phyloP scores from a whole-genome alignment of 495 filamentous ascomycete species.

The Penicillium lividum region DNA sequence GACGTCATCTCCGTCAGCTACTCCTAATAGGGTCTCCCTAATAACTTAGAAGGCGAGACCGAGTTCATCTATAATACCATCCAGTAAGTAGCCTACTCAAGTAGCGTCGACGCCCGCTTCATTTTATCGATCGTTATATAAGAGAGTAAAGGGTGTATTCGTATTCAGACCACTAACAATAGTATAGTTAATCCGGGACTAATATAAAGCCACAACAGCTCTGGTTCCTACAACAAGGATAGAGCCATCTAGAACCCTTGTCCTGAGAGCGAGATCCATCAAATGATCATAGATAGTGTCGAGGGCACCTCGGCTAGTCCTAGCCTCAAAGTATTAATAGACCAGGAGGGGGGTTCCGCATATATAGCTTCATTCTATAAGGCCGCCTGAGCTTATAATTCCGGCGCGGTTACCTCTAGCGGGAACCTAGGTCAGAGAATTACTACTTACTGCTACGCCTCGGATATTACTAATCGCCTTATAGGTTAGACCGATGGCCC shows the following conservation, averaged over 20 bases:
- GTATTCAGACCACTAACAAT: conserved; percentile 47
- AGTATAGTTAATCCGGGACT: conserved; percentile 52
- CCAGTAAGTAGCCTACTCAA: conserved; percentile 32
- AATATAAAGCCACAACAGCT: conserved; percentile 55
- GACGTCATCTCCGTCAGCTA: conserved; percentile 44
- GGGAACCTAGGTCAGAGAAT: conserved; percentile 50
- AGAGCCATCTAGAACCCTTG: conserved; percentile 42
- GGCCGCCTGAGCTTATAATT: conserved; percentile 59
- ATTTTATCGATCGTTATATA: conserved; percentile 62
- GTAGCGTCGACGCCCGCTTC: conserved; percentile 54
- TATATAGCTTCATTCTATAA: conserved; percentile 47
- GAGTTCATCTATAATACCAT: conserved; percentile 40
- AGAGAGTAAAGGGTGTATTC: conserved; percentile 59
- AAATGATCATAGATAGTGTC: conserved; percentile 53
- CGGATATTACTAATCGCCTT: conserved; percentile 58
- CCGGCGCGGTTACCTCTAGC: conserved; percentile 46
- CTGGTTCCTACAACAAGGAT: conserved; percentile 44
- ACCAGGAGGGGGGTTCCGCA: conserved; percentile 24
- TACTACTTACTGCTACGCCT: conserved; percentile 42
- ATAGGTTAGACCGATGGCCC: conserved; percentile 45
- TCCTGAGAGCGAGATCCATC: conserved; percentile 37
- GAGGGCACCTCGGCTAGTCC: conserved; percentile 39
- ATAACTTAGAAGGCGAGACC: conserved; percentile 47
- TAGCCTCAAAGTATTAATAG: conserved; percentile 43
- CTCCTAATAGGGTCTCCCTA: conserved; percentile 31